Conservation (phyloP, 78 protist genomes). For the Acrasis kona region DNA sequence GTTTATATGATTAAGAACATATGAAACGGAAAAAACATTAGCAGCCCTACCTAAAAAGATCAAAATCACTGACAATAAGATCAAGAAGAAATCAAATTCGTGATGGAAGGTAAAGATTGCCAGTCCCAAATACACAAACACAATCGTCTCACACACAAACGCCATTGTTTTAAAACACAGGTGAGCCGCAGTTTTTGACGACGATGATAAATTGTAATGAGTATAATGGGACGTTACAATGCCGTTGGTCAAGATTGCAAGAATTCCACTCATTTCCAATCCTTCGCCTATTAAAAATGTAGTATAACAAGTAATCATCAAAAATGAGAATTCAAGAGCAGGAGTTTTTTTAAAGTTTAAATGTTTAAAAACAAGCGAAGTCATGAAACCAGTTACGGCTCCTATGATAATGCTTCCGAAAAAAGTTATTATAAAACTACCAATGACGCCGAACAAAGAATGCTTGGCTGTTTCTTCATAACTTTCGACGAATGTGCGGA, state of each 20-base stretch:
- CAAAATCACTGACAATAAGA: conserved; percentile 1
- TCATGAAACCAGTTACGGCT: not conserved
- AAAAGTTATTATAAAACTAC: conserved; percentile 24
- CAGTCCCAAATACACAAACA: conserved; percentile 37
- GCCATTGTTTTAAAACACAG: conserved; percentile 13
- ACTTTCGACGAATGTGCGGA: not conserved
- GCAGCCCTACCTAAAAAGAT: conserved; percentile 9
- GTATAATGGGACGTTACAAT: conserved; percentile 2
- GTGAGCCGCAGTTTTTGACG: not conserved
- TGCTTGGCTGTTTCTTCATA: not conserved
- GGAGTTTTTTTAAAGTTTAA: not conserved
- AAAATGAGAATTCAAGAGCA: not conserved
- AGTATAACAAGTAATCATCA: conserved; percentile 2
- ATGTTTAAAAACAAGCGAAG: conserved; percentile 30
- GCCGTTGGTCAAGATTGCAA: conserved; percentile 12
- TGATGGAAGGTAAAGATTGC: conserved; percentile 21
- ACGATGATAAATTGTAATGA: conserved; percentile 6
- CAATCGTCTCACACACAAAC: conserved; percentile 27
- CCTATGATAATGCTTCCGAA: conserved; percentile 37
- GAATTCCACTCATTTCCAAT: conserved; percentile 3
- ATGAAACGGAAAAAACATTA: conserved; percentile 44
- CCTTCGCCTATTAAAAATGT: conserved; percentile 24
- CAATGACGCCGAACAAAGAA: conserved; percentile 12
- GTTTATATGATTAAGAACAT: too few relatives aligned
- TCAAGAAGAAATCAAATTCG: conserved; percentile 1